Base-by-base conservation (phyloP, 495 filamentous ascomycete genomes). In the Lasiosphaeria miniovina region DNA sequence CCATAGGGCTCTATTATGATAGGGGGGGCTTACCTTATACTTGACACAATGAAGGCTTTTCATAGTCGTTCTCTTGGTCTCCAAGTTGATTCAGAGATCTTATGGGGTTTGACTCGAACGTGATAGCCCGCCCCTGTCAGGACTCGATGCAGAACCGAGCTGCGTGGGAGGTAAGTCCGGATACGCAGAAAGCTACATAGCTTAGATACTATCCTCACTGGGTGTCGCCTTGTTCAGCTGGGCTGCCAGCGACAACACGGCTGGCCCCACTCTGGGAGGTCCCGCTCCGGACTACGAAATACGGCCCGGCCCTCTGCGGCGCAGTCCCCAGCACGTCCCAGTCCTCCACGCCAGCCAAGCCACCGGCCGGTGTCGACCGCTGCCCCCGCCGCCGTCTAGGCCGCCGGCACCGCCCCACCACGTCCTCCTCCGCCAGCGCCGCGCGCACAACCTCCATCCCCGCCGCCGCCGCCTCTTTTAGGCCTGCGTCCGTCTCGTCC, bases 261-360 rank as follows among this genome's bases (percentile, higher is more conserved):
- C 14, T 54, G 15, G 43, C 43, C 43, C 15, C 15, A 7, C 34
- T 55, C 51, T 33, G 35, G 40, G 46, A 4, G 45, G 66, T 70
- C 38, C 75, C 80, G 56, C 84, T 90, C 60, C 91, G 84, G 17
- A 96, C 91, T 41, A 93, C 85, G 59, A 96, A 93, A 69, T 86
- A 96, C 62, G 77, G 81, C 32, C 88, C 90, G 9, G 82, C 82
- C 43, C 77, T 90, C 71, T 85, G 82, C 35, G 80, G 75, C 2
- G 90, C 88, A 24, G 79, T 78, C 0, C 76, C 82, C 40, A 96
- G 69, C 3, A 86, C 85, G 75, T 93, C 82, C 80, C 89, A 91
- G 68, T 83, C 74, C 73, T 85, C 82, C 12, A 60, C 73, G 12
- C 68, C 73, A 17, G 64, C 66, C 31, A 24, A 24, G 24, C 59